Evolutionary conservation across 805 yeast genomes (phyloP), one percentile per base, ranked within the genome.

Genomic region (Starmerella roubikii): DNA sequence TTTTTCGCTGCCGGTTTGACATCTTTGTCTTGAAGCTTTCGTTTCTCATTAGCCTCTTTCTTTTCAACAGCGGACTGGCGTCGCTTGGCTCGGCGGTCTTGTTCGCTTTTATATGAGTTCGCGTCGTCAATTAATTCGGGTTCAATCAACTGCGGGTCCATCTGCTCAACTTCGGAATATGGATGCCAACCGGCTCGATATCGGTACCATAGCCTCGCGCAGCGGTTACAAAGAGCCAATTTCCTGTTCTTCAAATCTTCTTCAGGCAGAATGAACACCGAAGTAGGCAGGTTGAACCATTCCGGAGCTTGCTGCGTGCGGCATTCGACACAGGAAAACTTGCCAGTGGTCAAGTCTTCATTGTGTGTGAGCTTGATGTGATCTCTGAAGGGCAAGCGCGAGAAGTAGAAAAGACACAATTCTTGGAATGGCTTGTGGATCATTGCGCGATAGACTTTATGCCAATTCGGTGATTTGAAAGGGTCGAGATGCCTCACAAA

Each of bases 141-240:
- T 47, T 86, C 96, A 1, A 79, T 57, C 13, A 9, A 8, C 15
- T 8, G 15, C 24, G 23, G 9, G 16, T 30, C 33, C 16, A 15
- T 17, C n/a, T 23, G 4, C 40, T n/a, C 13, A 0, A 82, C 74
- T 38, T 76, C 84, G 19, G 59, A 49, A 0, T 94, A 94, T 25
- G 73, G 74, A 47, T 77, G 83, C 97, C 97, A 91, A 9, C 65
- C 66, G 0, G 82, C 76, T 0, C 85, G 95, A 57, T 88, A 88
- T 29, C 93, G 63, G 56, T 94, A 68, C 97, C 97, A 88, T 22
- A 91, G 54, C 41, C 80, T 68, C 0, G 95, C 94, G 62, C 98
- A 88, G 38, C 97, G 65, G 22, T 69, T 60, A 56, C 98, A 88
- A 12, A 88, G 61, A 0, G 85, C 95, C 13, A 65, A 58, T 2